These are phyloP conservation scores for Vanilla planifolia DNA, from an alignment of 106 monocot genomes.

Conservation along the genomic window DNA sequence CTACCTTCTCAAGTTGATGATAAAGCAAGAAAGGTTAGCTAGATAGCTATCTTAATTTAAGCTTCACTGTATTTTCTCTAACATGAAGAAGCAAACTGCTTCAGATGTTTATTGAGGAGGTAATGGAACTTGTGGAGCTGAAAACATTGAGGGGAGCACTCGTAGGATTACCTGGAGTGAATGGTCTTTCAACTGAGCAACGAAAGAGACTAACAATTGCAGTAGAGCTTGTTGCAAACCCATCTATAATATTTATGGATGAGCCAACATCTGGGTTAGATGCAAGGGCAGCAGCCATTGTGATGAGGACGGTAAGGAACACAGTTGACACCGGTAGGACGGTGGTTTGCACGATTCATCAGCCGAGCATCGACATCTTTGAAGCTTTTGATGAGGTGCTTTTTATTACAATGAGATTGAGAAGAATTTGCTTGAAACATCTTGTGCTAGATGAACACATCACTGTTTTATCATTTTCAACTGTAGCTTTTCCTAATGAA, in stretches of 20 bases:
- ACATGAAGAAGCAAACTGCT: neutral
- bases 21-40: constrained; percentile 47
- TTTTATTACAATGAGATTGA: neutral
- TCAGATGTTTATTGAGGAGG: constrained; percentile 78
- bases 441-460: neutral
- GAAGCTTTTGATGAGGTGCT: constrained; percentile 92
- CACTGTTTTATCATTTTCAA: neutral
- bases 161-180: constrained; percentile 79
- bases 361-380: constrained; percentile 92
- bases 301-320: constrained; percentile 92
- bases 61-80: neutral
- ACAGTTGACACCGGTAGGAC: constrained; percentile 91
- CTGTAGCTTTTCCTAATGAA: constrained; percentile 71
- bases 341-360: constrained; percentile 89
- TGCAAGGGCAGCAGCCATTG: constrained; percentile 88
- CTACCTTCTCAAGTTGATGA: constrained; percentile 51
- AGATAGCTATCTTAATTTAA: no score
- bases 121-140: constrained; percentile 91
- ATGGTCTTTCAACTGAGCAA: constrained; percentile 83
- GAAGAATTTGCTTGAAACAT: neutral
- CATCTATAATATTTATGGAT: constrained; percentile 95
- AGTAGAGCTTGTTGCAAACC: constrained; percentile 89
- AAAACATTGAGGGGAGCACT: constrained; percentile 46
- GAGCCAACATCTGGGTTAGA: constrained; percentile 92
- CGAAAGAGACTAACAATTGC: constrained; percentile 85